Evolutionary conservation across 2,329 filamentous ascomycete species (phyloP), one percentile per base, ranked within the genome.

Genomic region (Cladosporium oxysporum): DNA sequence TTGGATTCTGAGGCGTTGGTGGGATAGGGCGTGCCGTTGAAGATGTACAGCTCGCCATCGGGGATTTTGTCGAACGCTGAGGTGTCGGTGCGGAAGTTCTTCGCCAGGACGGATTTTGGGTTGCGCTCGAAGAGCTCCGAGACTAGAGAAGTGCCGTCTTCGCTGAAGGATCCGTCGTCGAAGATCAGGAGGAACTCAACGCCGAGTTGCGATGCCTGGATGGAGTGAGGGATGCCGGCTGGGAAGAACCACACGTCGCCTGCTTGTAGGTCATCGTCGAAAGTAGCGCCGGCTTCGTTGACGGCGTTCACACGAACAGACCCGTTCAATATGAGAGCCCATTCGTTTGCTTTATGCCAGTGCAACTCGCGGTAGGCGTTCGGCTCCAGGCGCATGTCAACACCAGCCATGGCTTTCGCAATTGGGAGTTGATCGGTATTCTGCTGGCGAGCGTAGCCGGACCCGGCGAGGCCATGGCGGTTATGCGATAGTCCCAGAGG

Each of bases 171-270:
- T 4, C 86, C 87, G 64, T 83, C 77, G 74, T 89, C 83, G 69
- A 89, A 89, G 58, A 89, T 82, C 2, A 88, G 79, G 1, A 88
- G 78, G 72, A 88, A 88, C 72, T 88, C 86, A 49, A 77, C 79
- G 0, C 86, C 86, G 35, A 83, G 78, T 4, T 83, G 83, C 14
- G 87, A 81, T 0, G 71, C 71, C 66, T 76, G 75, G 28, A 76
- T 76, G 8, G 58, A 69, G 65, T 76, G 75, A 8, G 74, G 71
- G 0, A 73, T 65, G 21, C 74, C 75, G 23, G 72, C 69, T 14
- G 71, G 70, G 62, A 71, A 72, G 61, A 70, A 71, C 71, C 70
- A 71, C 10, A 71, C 63, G 53, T 70, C 70, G n/a, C 70, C 70
- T 11, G 71, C 71, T 59, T 73, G 70, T 2, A 77, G 66, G 41